phyloP scores from a whole-genome alignment of 768 basidiomycete species.

The Clitopilus passeckerianus region DNA sequence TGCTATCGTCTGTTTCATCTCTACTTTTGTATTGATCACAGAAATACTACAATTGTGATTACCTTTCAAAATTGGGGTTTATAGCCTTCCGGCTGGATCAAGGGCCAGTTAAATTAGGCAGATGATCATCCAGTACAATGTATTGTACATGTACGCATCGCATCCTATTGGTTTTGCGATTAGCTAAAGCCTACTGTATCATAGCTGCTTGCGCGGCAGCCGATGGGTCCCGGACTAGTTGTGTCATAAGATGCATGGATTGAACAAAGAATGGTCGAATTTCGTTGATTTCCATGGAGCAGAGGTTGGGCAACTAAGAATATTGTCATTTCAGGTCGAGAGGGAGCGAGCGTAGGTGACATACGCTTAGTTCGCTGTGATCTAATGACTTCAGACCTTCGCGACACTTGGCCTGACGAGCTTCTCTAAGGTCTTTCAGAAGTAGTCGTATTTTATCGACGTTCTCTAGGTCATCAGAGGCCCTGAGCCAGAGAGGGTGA shows the following conservation, averaged over 20 bases:
- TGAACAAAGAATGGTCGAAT: conserved; percentile 85
- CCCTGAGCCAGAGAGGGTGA: conserved; percentile 39
- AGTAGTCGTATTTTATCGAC: conserved; percentile 81
- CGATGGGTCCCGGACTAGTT: conserved; percentile 29
- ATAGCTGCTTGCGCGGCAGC: conserved; percentile 1
- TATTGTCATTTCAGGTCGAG: too few species aligned
- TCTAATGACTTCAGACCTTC: conserved; percentile 79
- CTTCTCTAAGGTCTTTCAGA: conserved; percentile 93
- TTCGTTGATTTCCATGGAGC: conserved; percentile 92
- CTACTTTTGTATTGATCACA: not conserved
- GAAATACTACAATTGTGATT: not conserved
- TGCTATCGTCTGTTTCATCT: not conserved
- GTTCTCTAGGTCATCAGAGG: conserved; percentile 83
- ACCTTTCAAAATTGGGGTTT: too few species aligned
- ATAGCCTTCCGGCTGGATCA: too few species aligned
- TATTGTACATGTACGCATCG: too few species aligned
- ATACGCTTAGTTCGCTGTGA: conserved; percentile 74
- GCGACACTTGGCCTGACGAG: conserved; percentile 89
- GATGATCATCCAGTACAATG: too few species aligned
- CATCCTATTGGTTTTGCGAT: too few species aligned
- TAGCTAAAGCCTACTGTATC: conserved; percentile 8
- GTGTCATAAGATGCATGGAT: conserved; percentile 70
- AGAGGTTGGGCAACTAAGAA: conserved; percentile 73
- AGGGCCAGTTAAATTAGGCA: too few species aligned
- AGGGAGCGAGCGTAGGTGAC: conserved; percentile 20